Evolutionary conservation across 371 early-diverging fungal genomes (phyloP), one percentile per base, ranked within the genome.

Genomic region (Actinomortierella ambigua): DNA sequence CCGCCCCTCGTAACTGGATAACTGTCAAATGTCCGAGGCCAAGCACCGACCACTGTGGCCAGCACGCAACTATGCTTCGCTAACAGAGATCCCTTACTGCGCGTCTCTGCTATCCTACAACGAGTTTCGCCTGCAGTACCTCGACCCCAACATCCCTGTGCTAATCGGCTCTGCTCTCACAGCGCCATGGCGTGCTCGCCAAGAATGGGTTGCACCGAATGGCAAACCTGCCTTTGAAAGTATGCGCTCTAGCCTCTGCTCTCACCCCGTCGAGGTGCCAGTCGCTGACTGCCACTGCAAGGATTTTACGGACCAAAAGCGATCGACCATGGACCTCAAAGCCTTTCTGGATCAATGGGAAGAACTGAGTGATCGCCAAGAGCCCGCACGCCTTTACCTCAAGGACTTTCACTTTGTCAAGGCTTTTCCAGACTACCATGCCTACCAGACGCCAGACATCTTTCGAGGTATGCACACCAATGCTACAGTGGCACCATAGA

Each of bases 391-490:
- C 2, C 75, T 61, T 8, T 92, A 92, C 59, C 77, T 87, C 44
- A 92, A 92, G 63, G 92, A 92, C 60, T 88, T 88, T 81, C 92
- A 92, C 58, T 84, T 90, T 69, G 75, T 77, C 0, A 69, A 68
- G 22, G 75, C 81, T 6, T 82, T 81, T 51, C 87, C 86, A 0
- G 61, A 70, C 0, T 81, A 82, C 48, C 27, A 56, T 8, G 82
- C 82, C 13, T 81, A 82, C 40, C 64, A 71, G 26, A 84, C 85
- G 3, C 80, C 82, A 15, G 78, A 81, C 8, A 56, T 87, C 5
- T 85, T 88, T 63, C 73, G 79, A 60, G 88, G 82, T 81, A 66
- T 52, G 17, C 28, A 40, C 23, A 34, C n/a, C 22, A 24, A 17
- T 9, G 24, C n/a, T 34, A 28, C 40, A 17, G 18, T 17, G 23